A percentile compares a stretch with the other conserved stretches of the same genome.
These are phyloP conservation scores for Globisporangium cylindrosporum DNA, from an alignment of 352 stramenopile species.

Conservation along the genomic window DNA sequence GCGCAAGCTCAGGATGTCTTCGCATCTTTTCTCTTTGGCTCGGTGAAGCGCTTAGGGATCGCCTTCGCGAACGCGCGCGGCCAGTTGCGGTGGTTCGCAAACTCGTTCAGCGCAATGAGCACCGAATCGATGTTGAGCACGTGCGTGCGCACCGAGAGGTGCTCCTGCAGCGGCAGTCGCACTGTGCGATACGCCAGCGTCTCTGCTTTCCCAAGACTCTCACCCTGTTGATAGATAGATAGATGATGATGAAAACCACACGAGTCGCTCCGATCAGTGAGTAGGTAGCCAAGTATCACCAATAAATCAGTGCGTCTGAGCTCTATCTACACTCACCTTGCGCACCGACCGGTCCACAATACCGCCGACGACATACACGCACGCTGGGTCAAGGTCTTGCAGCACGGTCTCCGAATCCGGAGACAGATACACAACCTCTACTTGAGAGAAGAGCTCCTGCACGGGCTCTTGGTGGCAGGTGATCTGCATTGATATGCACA, in stretches of 20 bases:
- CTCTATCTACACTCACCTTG: constrained; percentile 32
- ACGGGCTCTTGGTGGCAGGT: constrained; percentile 41
- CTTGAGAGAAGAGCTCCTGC: constrained; percentile 41
- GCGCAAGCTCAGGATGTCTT: neutral
- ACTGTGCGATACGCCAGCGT: constrained; percentile 28
- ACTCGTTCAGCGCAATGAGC: constrained; percentile 67
- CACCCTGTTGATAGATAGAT: constrained; percentile 23
- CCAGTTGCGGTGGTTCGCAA: constrained; percentile 71
- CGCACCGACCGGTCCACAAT: constrained; percentile 85
- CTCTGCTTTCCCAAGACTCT: constrained; percentile 43
- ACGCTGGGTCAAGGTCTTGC: constrained; percentile 34
- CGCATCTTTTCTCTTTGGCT: constrained; percentile 9
- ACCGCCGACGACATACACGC: constrained; percentile 77
- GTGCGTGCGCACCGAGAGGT: constrained; percentile 52
- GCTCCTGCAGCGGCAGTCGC: constrained; percentile 67
- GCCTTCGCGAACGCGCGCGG: constrained; percentile 47
- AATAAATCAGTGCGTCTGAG: neutral
- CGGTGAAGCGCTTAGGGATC: constrained; percentile 52
- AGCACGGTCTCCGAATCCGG: constrained; percentile 79
- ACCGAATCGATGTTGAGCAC: constrained; percentile 83
- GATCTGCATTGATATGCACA: neutral
- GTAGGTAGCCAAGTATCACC: too few species aligned
- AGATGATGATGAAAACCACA: neutral
- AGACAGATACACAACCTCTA: constrained; percentile 77
- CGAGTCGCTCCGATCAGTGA: neutral